A percentile compares a stretch with the other conserved stretches of the same genome.
Evolutionary conservation across 2,329 filamentous ascomycete species (phyloP).

Genomic region (Pseudogymnoascus sp.): DNA sequence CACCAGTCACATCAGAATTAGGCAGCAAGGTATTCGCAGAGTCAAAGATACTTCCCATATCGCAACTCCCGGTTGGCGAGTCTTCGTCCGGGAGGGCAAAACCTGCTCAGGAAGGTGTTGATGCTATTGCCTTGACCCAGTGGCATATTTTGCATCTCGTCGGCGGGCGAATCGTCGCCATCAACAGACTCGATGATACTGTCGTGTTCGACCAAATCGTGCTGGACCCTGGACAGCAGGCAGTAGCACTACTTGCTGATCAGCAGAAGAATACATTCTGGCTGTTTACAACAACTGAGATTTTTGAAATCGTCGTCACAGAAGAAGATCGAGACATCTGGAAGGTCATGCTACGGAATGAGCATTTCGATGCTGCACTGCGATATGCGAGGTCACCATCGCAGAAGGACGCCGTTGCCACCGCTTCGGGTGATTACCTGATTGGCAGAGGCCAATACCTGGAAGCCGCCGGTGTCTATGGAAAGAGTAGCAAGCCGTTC

Average conservation of each 20-base stretch:
- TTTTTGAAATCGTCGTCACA: constrained; percentile 85
- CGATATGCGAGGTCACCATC: constrained; percentile 71
- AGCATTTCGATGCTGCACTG: constrained; percentile 82
- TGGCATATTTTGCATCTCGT: constrained; percentile 87
- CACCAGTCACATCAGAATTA: constrained; percentile 54
- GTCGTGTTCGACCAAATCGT: constrained; percentile 84
- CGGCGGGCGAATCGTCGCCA: constrained; percentile 73
- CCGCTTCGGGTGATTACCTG: constrained; percentile 83
- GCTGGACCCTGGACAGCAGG: constrained; percentile 68
- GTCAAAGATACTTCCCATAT: constrained; percentile 67
- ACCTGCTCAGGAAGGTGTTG: constrained; percentile 62
- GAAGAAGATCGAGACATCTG: constrained; percentile 91
- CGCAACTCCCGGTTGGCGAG: constrained; percentile 64
- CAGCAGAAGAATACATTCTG: constrained; percentile 95
- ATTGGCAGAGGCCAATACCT: constrained; percentile 72
- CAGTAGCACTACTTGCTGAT: constrained; percentile 80
- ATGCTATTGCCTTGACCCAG: constrained; percentile 77
- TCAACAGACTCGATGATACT: constrained; percentile 79
- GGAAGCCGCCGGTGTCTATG: constrained; percentile 85
- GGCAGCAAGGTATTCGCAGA: constrained; percentile 70
- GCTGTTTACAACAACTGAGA: constrained; percentile 85
- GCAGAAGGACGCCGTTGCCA: constrained; percentile 87
- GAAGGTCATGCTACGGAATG: constrained; percentile 81
- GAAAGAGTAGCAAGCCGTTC: constrained; percentile 92
- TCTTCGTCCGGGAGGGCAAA: constrained; percentile 57